These are phyloP conservation scores for Hortiboletus flavorubellus DNA, from an alignment of 768 basidiomycete genomes.

Conservation along the genomic window DNA sequence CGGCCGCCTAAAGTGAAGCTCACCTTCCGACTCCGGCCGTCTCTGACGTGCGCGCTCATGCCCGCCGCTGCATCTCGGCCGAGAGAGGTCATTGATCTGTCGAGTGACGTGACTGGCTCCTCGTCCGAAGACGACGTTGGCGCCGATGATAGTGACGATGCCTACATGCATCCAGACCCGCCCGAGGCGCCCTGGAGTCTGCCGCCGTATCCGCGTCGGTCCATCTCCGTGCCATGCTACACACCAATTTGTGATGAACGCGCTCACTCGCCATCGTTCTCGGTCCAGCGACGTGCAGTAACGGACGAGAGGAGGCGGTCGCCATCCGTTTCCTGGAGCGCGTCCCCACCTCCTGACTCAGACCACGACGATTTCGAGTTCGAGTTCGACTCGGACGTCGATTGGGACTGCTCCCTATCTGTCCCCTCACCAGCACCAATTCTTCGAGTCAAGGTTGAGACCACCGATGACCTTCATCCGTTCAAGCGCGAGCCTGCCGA, in stretches of 20 bases:
- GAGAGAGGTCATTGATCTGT: slow-evolving; percentile 40
- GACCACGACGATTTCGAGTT: slow-evolving; percentile 44
- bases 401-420: slow-evolving; percentile 48
- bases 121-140: slow-evolving; percentile 39
- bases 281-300: slow-evolving; percentile 20
- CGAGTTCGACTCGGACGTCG: slow-evolving; percentile 55
- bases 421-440: slow-evolving; percentile 20
- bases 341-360: slow-evolving; percentile 71
- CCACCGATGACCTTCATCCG: slow-evolving; percentile 27
- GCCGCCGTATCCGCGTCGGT: slow-evolving; percentile 55
- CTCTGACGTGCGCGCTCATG: slow-evolving; percentile 25
- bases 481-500: slow-evolving; percentile 62
- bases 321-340: slow-evolving; percentile 55
- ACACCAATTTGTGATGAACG: slow-evolving; percentile 43
- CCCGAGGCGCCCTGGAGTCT: slow-evolving; percentile 46
- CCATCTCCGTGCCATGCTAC: slow-evolving; percentile 55
- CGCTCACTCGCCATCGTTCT: slow-evolving; percentile 29
- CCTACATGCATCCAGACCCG: slow-evolving; percentile 17
- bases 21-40: slow-evolving; percentile 56
- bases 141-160: slow-evolving; percentile 19
- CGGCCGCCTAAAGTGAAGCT: slow-evolving; percentile 64
- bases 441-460: slow-evolving; percentile 20
- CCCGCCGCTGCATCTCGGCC: slow-evolving; percentile 10
- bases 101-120: slow-evolving; percentile 32
- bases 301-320: slow-evolving; percentile 44